These are phyloP conservation scores for Elsinoe arachidis DNA, from an alignment of 2,329 filamentous ascomycete genomes.

Conservation along the genomic window DNA sequence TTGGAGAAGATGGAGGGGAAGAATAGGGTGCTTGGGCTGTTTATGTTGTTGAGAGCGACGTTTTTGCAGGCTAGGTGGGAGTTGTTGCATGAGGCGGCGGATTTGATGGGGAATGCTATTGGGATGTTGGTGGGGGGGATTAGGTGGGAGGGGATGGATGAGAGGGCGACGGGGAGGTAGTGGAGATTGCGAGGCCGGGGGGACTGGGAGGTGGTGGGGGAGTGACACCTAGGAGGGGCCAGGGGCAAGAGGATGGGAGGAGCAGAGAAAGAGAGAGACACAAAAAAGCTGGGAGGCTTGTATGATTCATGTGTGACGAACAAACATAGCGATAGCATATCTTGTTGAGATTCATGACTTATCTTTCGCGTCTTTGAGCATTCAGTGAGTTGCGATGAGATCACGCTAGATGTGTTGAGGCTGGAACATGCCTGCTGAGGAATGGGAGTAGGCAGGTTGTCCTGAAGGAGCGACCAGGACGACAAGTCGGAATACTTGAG, in stretches of 20 bases:
- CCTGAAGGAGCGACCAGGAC: too few species aligned
- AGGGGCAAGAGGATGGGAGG: not conserved
- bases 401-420: too few species aligned
- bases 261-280: not conserved
- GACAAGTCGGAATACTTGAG: too few species aligned
- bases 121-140: constrained; percentile 40
- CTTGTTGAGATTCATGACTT: too few species aligned
- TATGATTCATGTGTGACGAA: too few species aligned
- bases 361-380: too few species aligned
- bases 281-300: too few species aligned
- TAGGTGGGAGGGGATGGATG: constrained; percentile 2
- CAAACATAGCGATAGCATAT: too few species aligned
- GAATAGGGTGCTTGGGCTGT: constrained; percentile 71
- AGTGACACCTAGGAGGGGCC: not conserved
- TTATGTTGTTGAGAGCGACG: constrained; percentile 72
- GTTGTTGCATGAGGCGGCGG: constrained; percentile 77
- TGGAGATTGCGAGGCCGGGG: constrained; percentile 11
- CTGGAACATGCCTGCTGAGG: too few species aligned
- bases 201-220: not conserved
- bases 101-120: constrained; percentile 72
- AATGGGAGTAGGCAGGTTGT: too few species aligned
- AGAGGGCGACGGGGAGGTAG: not conserved
- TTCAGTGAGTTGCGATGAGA: too few species aligned
- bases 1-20: constrained; percentile 64
- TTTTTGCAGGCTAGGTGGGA: constrained; percentile 86